Percentiles rank a stretch among this genome's conserved stretches.
Conservation (phyloP, 352 stramenopile species). For the Phytophthora foliorum region DNA sequence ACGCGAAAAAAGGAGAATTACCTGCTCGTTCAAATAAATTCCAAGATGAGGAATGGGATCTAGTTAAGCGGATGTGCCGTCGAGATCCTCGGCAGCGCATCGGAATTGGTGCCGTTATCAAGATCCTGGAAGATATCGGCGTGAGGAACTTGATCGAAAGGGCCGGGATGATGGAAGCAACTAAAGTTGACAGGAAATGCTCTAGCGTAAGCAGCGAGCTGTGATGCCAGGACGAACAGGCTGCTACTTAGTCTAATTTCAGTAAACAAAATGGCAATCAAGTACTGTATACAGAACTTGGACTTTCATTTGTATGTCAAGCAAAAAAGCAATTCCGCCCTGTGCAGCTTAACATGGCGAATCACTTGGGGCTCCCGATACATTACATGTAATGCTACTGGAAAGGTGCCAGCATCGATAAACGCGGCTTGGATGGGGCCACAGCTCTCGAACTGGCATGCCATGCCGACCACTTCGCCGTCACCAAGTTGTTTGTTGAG, state of each 20-base stretch:
- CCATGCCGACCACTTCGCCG: neutral
- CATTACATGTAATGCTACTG: too few relatives aligned
- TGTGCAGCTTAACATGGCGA: too few relatives aligned
- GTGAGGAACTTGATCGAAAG: conserved; percentile 2
- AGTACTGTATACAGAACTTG: too few relatives aligned
- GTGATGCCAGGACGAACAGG: neutral
- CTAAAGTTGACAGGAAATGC: neutral
- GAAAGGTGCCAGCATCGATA: neutral
- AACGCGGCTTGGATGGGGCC: neutral
- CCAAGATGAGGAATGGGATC: neutral
- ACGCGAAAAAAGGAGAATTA: neutral
- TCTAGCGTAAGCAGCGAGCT: neutral
- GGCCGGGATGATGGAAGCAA: neutral
- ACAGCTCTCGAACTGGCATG: neutral
- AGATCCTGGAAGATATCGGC: neutral
- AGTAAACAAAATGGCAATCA: too few relatives aligned
- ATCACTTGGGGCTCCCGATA: too few relatives aligned
- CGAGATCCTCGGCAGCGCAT: neutral
- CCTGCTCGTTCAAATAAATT: neutral
- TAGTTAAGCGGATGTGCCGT: neutral
- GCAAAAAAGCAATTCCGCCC: too few relatives aligned
- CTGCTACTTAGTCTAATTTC: too few relatives aligned
- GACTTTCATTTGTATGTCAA: too few relatives aligned
- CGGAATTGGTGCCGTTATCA: neutral
- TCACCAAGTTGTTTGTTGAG: neutral